Percentiles rank a stretch among this genome's conserved stretches.
phyloP scores from a whole-genome alignment of 163 green algal species.

The Coccomyxa subellipsoidea region DNA sequence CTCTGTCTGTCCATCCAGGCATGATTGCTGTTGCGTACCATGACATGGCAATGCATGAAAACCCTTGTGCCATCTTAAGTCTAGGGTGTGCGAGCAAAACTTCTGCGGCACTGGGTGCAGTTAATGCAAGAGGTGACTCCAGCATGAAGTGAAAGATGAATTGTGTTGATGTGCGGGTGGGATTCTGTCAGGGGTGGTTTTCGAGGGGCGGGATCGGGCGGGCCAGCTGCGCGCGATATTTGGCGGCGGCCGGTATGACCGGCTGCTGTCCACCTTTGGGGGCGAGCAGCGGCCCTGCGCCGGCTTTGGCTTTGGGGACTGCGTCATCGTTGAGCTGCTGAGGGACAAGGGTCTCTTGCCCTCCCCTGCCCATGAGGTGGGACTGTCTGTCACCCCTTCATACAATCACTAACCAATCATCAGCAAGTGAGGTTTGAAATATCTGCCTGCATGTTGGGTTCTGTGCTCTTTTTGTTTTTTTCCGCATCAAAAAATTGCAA shows the following conservation, averaged over 20 bases:
- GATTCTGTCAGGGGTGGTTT: conserved; percentile 77
- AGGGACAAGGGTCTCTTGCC: conserved; percentile 83
- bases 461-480: not conserved
- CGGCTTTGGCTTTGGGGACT: conserved; percentile 97
- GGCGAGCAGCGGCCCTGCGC: conserved; percentile 78
- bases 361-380: not conserved
- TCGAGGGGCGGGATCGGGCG: conserved; percentile 93
- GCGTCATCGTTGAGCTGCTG: conserved; percentile 98
- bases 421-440: too few species aligned
- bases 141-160: not conserved
- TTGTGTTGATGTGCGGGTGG: not conserved
- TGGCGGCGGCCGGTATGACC: conserved; percentile 93
- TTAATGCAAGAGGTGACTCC: not conserved
- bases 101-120: not conserved
- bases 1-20: too few species aligned
- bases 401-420: too few species aligned
- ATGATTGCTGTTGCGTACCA: too few species aligned
- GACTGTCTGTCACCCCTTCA: not conserved
- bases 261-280: conserved; percentile 88
- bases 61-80: too few species aligned
- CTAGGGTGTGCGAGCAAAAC: too few species aligned
- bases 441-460: not conserved
- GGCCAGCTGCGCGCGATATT: conserved; percentile 93
- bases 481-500: too few species aligned
- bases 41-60: too few species aligned